Conservation (phyloP, 805 yeast species). For the Cyberlindnera bimundalis region DNA sequence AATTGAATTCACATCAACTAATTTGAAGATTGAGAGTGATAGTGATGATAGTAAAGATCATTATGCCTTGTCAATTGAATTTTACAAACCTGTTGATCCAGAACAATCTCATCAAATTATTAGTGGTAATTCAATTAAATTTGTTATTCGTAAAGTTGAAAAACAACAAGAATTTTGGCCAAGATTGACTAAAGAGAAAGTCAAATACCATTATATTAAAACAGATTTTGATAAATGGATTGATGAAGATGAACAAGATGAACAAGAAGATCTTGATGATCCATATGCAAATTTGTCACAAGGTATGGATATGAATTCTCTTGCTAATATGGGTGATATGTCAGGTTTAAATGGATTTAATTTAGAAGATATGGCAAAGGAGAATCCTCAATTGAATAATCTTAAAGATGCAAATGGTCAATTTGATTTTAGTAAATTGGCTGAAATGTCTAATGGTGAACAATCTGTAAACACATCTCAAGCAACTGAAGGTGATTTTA, state of each 20-base stretch:
- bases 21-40: slow-evolving; percentile 51
- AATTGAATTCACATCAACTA: slow-evolving; percentile 54
- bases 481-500: slow-evolving; percentile 28
- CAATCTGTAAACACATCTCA: slow-evolving; percentile 4
- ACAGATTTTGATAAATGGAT: slow-evolving; percentile 98
- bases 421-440: slow-evolving; percentile 29
- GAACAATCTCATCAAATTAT: slow-evolving; percentile 55
- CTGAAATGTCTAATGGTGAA: slow-evolving; percentile 14
- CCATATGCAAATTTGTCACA: slow-evolving; percentile 23
- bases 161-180: slow-evolving; percentile 87
- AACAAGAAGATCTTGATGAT: slow-evolving; percentile 33
- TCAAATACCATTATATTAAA: slow-evolving; percentile 73
- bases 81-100: slow-evolving; percentile 70
- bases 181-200: slow-evolving; percentile 83
- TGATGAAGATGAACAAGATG: slow-evolving; percentile 92
- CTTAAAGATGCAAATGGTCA: slow-evolving; percentile 22
- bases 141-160: slow-evolving; percentile 68
- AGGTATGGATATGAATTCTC: slow-evolving; percentile 21
- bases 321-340: slow-evolving; percentile 23
- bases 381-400: slow-evolving; percentile 19
- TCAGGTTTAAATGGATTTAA: slow-evolving; percentile 16
- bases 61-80: slow-evolving; percentile 69
- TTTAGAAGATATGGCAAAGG: slow-evolving; percentile 11
- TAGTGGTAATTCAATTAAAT: slow-evolving; percentile 54
- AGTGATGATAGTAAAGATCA: slow-evolving; percentile 41